phyloP scores from a whole-genome alignment of 257 asterid genomes.

The Handroanthus guayacan region DNA sequence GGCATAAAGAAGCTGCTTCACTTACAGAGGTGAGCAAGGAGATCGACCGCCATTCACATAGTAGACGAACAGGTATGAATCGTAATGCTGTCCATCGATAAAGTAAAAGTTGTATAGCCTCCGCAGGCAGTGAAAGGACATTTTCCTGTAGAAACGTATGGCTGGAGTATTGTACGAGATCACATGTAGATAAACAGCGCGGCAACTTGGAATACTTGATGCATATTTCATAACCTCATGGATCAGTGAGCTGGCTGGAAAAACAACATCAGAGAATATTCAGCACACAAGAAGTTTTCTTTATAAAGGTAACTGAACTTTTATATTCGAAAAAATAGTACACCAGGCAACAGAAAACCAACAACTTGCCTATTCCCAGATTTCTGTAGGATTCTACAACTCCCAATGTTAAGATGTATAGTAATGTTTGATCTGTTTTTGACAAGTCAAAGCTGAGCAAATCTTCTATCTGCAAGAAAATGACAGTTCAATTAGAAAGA shows the following conservation, averaged over 20 bases:
- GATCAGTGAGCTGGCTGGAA: constrained; percentile 86
- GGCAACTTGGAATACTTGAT: constrained; percentile 67
- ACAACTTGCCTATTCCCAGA: constrained; percentile 79
- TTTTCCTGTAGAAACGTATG: constrained; percentile 85
- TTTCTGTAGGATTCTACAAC: constrained; percentile 88
- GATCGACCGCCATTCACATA: constrained; percentile 94
- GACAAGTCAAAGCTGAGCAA: constrained; percentile 73
- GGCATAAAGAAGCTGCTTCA: constrained; percentile 30
- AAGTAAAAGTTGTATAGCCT: constrained; percentile 76
- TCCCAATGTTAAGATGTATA: constrained; percentile 92
- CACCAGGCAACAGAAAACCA: constrained; percentile 20
- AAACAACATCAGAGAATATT: constrained; percentile 36
- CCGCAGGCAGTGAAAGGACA: constrained; percentile 84
- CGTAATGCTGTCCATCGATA: constrained; percentile 84
- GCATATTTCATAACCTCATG: constrained; percentile 85
- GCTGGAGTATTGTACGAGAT: constrained; percentile 94
- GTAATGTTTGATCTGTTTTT: constrained; percentile 71
- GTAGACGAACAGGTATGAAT: constrained; percentile 92
- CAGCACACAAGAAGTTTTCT: constrained; percentile 29
- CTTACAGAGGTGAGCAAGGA: constrained; percentile 97
- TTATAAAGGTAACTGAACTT: neutral
- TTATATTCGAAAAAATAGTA: neutral
- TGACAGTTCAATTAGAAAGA: constrained; percentile 13
- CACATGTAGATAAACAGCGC: constrained; percentile 95
- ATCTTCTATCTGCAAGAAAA: constrained; percentile 73